These are phyloP conservation scores for Calocybe indica DNA, from an alignment of 768 basidiomycete genomes.

Conservation along the genomic window DNA sequence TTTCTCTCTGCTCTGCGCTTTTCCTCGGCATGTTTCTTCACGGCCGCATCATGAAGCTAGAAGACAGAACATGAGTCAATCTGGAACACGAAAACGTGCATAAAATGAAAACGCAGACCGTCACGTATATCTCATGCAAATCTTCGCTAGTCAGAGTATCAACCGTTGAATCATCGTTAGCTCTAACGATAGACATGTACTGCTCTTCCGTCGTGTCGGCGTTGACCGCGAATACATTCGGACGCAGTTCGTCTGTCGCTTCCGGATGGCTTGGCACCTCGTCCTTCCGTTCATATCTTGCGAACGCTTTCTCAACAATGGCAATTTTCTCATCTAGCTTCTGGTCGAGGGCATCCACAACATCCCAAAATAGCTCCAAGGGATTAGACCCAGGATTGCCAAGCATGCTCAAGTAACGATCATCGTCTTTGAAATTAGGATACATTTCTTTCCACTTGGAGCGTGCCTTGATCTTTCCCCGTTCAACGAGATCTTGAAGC, in stretches of 20 bases:
- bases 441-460: conserved; percentile 92
- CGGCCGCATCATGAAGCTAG: conserved; percentile 67
- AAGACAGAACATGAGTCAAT: conserved; percentile 1
- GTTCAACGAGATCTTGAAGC: conserved; percentile 60
- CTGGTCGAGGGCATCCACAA: conserved; percentile 83
- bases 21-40: conserved; percentile 80
- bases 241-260: conserved; percentile 12
- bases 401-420: conserved; percentile 81
- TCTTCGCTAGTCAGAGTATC: conserved; percentile 45
- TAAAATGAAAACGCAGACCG: conserved; percentile 37
- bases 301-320: conserved; percentile 58
- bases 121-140: conserved; percentile 50
- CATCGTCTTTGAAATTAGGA: conserved; percentile 67
- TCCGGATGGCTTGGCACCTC: conserved; percentile 10
- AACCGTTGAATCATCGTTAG: conserved; percentile 46
- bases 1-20: conserved; percentile 80
- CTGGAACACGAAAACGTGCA: neutral
- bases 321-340: conserved; percentile 74
- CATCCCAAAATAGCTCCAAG: conserved; percentile 94
- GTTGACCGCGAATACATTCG: conserved; percentile 32
- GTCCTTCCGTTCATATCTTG: conserved; percentile 26
- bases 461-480: conserved; percentile 68
- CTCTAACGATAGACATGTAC: conserved; percentile 52
- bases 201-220: conserved; percentile 64
- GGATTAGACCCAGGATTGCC: conserved; percentile 94